Conservation (phyloP, 257 asterid species). For the Solanum pimpinellifolium region DNA sequence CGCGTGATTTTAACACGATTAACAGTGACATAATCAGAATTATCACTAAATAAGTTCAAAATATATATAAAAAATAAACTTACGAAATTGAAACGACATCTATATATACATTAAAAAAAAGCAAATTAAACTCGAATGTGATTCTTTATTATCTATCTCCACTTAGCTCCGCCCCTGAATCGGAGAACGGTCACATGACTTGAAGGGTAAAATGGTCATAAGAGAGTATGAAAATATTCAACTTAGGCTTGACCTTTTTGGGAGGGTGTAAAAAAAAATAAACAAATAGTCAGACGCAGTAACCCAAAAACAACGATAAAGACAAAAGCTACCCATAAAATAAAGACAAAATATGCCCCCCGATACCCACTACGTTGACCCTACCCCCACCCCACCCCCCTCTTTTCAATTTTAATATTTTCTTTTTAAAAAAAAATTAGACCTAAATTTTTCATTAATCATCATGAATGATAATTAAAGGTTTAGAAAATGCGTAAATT, state of each 20-base stretch:
- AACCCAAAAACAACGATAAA: neutral
- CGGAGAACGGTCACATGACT: neutral
- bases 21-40: neutral
- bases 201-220: neutral
- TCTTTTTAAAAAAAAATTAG: no score
- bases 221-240: neutral
- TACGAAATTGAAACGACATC: neutral
- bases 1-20: rapidly evolving
- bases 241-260: neutral
- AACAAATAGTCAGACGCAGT: neutral
- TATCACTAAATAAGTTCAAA: neutral
- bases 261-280: neutral
- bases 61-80: neutral
- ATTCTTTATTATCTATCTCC: neutral
- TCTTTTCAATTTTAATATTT: no score
- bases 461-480: no score
- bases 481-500: no score
- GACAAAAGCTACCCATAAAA: neutral
- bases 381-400: neutral
- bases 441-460: no score
- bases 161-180: neutral
- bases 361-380: neutral
- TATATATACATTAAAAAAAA: neutral
- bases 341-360: conserved; percentile 1
- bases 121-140: neutral